Evolutionary conservation across 164 flowering plant genomes (phyloP).

Genomic region (Hamamelis virginiana): DNA sequence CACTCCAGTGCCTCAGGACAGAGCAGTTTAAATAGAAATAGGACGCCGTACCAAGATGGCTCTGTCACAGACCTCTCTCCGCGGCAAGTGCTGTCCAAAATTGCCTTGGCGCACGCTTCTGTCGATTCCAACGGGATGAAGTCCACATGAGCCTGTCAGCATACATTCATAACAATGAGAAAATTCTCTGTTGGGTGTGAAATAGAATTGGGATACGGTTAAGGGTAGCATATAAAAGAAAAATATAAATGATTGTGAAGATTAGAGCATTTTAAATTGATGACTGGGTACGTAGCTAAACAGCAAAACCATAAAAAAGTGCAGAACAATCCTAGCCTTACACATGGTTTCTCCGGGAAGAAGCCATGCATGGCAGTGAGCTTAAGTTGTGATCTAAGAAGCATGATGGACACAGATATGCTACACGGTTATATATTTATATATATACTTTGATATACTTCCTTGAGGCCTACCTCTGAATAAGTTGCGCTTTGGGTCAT

Average conservation of each 20-base stretch:
- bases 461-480: too few relatives aligned
- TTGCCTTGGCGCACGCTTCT: slow-evolving; percentile 23
- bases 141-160: background rate
- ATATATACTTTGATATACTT: background rate
- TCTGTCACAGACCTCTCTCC: slow-evolving; percentile 41
- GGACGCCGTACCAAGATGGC: slow-evolving; percentile 31
- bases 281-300: too few relatives aligned
- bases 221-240: too few relatives aligned
- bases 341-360: too few relatives aligned
- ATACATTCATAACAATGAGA: background rate
- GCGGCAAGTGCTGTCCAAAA: slow-evolving; percentile 32
- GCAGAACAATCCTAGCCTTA: too few relatives aligned
- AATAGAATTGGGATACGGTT: too few relatives aligned
- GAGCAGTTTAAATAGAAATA: slow-evolving; percentile 17
- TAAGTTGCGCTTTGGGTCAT: slow-evolving; percentile 21
- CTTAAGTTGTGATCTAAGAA: too few relatives aligned
- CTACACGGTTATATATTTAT: background rate
- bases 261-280: too few relatives aligned
- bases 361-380: too few relatives aligned
- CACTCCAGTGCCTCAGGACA: slow-evolving; percentile 43
- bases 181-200: background rate
- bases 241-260: too few relatives aligned
- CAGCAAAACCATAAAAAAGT: too few relatives aligned
- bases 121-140: slow-evolving; percentile 20
- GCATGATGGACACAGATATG: background rate